Evolutionary conservation across 371 early-diverging fungal genomes (phyloP), one percentile per base, ranked within the genome.

Genomic region (Lichtheimia ramosa): DNA sequence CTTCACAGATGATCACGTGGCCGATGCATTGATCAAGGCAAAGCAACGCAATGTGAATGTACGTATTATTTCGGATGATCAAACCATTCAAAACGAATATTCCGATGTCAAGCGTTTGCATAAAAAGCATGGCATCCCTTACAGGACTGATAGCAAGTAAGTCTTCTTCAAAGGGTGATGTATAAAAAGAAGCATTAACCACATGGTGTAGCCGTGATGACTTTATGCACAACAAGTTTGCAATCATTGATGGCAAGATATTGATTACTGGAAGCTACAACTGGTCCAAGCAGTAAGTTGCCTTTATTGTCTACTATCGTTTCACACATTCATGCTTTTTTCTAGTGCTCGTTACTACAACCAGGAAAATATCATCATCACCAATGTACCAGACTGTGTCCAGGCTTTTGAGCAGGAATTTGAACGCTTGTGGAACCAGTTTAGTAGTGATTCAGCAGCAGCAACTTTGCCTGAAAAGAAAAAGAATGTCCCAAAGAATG

Each of bases 201-300:
- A 20, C 0, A 10, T 46, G 46, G 3, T 24, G 28, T 48, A 21
- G 34, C 63, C 81, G 81, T 43, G 52, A 69, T 14, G 73, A 79
- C 8, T 81, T 74, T 54, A 85, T 85, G 85, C 85, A 85, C 51
- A 83, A 85, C 69, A 85, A 85, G 59, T 85, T 85, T 65, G 85
- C 81, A 6, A 65, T 82, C 46, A 58, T 82, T 40, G 81, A 82
- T 54, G 61, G 76, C 46, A 48, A 63, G 21, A 70, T 81, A 16
- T 63, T 85, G 23, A 69, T 82, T 51, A 79, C 70, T 48, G 85
- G 85, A 14, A 83, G 84, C 50, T 85, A 79, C 68, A 85, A 85
- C 66, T 85, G 85, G 85, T 82, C 83, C 48, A 85, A 83, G 42
- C 82, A 74, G 79, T 79, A 70, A 66, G 55, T 14, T 10, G 3